Evolutionary conservation across 2,329 filamentous ascomycete genomes (phyloP), one percentile per base, ranked within the genome.

Genomic region (Colletotrichum spinosum): DNA sequence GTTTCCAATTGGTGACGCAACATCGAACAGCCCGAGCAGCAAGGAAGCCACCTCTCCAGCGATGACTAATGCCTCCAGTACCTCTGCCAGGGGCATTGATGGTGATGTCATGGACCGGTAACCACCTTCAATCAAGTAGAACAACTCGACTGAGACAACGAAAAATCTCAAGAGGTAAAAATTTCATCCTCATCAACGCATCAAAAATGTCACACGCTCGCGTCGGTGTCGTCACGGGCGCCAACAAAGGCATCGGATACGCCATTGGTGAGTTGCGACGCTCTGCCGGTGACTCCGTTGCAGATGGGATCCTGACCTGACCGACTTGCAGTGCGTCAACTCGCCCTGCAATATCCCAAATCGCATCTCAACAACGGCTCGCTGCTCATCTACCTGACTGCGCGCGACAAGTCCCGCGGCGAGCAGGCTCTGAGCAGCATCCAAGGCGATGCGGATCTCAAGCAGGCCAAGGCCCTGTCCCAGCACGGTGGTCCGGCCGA

Each of bases 181-280:
- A 25, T 1, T 25, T 25, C 25, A 25, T 25, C 25, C 25, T 25
- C 25, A 25, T 25, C 8, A 46, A 46, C 2, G 5, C 1, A 13
- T 6, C 48, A 52, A 5, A 5, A 4, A 77, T 76, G 75, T 45
- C 74, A 12, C 66, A 68, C 13, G 54, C 73, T 6, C 67, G 80
- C 65, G 72, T 86, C n/a, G 84, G 81, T 54, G 80, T 82, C 64
- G 84, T 86, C 0, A 86, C 84, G 1, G 84, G 84, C 54, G 83
- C 83, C 13, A 86, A 86, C 73, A 86, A 84, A 71, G 83, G 71
- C 55, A 70, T 73, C 48, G 68, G 69, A 38, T 65, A 61, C 39
- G 65, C 67, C 3, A 65, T 69, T 8, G 65, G 68, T 70, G 51
- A 37, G 59, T 49, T 15, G 3, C 11, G 12, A 13, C 33, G 45